Evolutionary conservation across 306 rosid genomes (phyloP), one percentile per base, ranked within the genome.

Genomic region (Pyrus betulifolia): DNA sequence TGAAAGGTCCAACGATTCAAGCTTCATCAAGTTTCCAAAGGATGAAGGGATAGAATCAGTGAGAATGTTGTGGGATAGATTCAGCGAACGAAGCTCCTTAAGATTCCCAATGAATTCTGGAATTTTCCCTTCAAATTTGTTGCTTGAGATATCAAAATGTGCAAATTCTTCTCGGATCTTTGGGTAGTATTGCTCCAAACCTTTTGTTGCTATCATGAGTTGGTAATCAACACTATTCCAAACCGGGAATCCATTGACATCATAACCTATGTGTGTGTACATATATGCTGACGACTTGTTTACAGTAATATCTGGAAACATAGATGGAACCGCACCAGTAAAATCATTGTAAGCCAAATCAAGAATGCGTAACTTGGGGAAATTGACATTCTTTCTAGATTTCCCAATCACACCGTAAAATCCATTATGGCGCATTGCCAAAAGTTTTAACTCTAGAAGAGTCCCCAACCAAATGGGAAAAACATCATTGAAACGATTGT

Each of bases 221-320:
- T 6, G 4, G 15, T 59, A 61, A 1, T 5, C 35, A 13, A 5
- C 15, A 23, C 18, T 23, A 3, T 0, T 4, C 1, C 0, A 0
- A 19, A 58, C 0, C 6, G 3, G 0, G 10, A 23, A 1, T 4
- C 25, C 17, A 5, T 11, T 0, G 18, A 22, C 64, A 0, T 59
- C 12, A 59, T 59, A 59, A 23, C 0, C 25, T 10, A 59, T 1
- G 31, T 0, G 3, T 62, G 67, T 15, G 1, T 11, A 0, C 72
- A 69, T 69, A 25, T 69, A 69, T 3, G 13, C 3, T 22, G 72
- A 25, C 25, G 25, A 45, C 38, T 22, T 27, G 58, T 68, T 68
- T 11, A 23, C 19, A 13, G 6, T 14, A 27, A 23, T 14, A 8
- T 44, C 55, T 14, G 31, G 22, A 28, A 44, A 69, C 2, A 44